Conservation (phyloP, 2,329 filamentous ascomycete species). For the Aspergillus bombycis region DNA sequence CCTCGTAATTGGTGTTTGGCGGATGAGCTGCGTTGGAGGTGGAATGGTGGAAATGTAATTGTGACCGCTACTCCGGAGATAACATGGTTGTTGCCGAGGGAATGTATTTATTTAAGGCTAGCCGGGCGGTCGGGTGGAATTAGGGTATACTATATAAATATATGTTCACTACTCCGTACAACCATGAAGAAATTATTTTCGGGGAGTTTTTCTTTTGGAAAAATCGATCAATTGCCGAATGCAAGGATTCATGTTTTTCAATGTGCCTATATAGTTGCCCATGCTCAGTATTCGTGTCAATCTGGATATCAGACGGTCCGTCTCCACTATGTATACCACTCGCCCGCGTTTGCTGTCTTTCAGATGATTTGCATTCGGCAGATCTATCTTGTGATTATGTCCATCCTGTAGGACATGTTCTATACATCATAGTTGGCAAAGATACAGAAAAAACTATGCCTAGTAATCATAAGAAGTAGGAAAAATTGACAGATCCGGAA, state of each 20-base stretch:
- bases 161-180: background rate
- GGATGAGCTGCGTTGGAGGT: conserved; percentile 1
- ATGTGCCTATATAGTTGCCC: background rate
- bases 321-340: background rate
- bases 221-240: background rate
- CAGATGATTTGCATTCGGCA: conserved; percentile 2
- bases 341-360: background rate
- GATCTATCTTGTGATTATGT: conserved; percentile 12
- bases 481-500: conserved; percentile 21
- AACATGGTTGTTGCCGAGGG: conserved; percentile 18
- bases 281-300: background rate
- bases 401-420: conserved; percentile 11
- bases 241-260: background rate
- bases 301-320: background rate
- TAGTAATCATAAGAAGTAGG: conserved; percentile 9
- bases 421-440: conserved; percentile 20
- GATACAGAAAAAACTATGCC: conserved; percentile 16
- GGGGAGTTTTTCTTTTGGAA: background rate
- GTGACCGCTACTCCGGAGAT: background rate
- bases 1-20: conserved; percentile 10
- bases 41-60: background rate
- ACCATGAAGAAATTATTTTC: background rate
- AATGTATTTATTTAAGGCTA: conserved; percentile 2
- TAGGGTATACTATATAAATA: background rate
- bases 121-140: conserved; percentile 5